Evolutionary conservation across 305 asterid species (phyloP).

Genomic region (Vinca major): DNA sequence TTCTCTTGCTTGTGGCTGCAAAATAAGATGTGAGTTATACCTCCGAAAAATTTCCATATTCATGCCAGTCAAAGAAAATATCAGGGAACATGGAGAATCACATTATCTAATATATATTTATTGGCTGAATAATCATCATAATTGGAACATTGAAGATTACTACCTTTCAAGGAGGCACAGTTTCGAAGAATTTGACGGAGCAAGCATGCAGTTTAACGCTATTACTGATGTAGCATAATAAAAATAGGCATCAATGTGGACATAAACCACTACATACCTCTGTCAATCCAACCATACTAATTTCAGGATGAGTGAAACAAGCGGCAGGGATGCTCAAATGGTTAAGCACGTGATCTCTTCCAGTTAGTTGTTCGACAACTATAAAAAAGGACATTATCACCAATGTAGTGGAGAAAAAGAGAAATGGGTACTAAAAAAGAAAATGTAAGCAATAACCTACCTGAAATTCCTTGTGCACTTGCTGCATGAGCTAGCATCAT

Average conservation of each 20-base stretch:
- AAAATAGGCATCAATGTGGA: not conserved
- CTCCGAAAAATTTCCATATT: not conserved
- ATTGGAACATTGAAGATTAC: not conserved
- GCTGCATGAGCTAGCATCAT: slow-evolving; percentile 99
- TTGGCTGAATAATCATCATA: not conserved
- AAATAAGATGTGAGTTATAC: slow-evolving; percentile 5
- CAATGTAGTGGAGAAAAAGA: not conserved
- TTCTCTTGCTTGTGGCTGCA: slow-evolving; percentile 90
- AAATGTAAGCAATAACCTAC: slow-evolving; percentile 22
- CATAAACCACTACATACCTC: slow-evolving; percentile 42
- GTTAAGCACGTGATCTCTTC: slow-evolving; percentile 74
- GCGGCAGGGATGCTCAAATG: slow-evolving; percentile 96
- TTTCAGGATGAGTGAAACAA: slow-evolving; percentile 98
- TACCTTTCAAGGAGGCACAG: not conserved
- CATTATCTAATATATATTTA: not conserved
- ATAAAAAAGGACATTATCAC: slow-evolving; percentile 11
- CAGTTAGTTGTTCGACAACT: slow-evolving; percentile 86
- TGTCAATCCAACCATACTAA: slow-evolving; percentile 95
- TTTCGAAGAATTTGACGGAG: not conserved
- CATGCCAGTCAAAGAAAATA: not conserved
- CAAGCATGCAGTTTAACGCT: not conserved
- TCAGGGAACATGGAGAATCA: not conserved
- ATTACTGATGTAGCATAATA: not conserved
- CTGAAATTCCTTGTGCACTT: slow-evolving; percentile 99
- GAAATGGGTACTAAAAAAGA: not conserved